Percentiles rank a stretch among this genome's conserved stretches.
phyloP scores from a whole-genome alignment of 345 rosid species.

The Rubroshorea leprosula region DNA sequence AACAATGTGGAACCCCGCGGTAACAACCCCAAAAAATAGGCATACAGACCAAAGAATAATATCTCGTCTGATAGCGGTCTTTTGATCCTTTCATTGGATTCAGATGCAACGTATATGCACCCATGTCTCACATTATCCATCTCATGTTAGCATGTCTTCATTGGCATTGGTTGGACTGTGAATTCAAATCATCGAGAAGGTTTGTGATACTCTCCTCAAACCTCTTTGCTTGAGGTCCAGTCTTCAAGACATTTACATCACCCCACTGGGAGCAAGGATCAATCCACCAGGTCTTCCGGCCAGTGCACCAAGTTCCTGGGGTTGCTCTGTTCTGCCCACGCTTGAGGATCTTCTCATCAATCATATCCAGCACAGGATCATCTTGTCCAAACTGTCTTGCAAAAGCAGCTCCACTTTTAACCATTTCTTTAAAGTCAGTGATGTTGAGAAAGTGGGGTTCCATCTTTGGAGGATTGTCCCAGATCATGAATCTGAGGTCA shows the following conservation, averaged over 20 bases:
- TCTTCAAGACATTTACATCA: constrained; percentile 68
- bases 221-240: constrained; percentile 74
- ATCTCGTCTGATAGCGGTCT: constrained; percentile 14
- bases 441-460: constrained; percentile 69
- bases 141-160: constrained; percentile 31
- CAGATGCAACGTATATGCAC: constrained; percentile 24
- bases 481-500: constrained; percentile 80
- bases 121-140: constrained; percentile 11
- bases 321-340: constrained; percentile 52
- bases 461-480: constrained; percentile 99
- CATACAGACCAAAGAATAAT: constrained; percentile 36
- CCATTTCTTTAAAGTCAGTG: constrained; percentile 63
- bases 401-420: constrained; percentile 83
- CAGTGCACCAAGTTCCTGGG: constrained; percentile 94
- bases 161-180: constrained; percentile 73
- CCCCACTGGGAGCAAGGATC: constrained; percentile 98
- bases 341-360: constrained; percentile 67
- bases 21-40: constrained; percentile 27
- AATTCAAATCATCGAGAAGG: constrained; percentile 65
- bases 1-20: constrained; percentile 20
- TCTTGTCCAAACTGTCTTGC: constrained; percentile 71
- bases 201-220: constrained; percentile 59
- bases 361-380: constrained; percentile 64
- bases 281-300: constrained; percentile 60
- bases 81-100: constrained; percentile 17